Evolutionary conservation across 208 protist species (phyloP).

Genomic region (Lotmaria passim): DNA sequence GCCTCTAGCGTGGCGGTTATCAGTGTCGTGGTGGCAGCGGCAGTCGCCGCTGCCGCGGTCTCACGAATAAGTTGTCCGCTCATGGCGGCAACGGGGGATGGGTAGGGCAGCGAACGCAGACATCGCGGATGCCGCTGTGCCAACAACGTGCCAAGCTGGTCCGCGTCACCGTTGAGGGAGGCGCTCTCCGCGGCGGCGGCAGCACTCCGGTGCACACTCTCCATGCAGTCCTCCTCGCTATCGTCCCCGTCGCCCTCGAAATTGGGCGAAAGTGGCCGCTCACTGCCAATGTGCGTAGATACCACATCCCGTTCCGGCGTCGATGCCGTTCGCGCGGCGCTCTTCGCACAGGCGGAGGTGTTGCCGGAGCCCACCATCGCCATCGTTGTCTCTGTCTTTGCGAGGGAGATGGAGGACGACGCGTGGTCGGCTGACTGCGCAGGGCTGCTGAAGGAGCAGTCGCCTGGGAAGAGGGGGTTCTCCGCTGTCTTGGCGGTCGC

Average conservation of each 20-base stretch:
- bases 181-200: no score
- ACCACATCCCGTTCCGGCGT: no score
- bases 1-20: no score
- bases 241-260: neutral
- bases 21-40: no score
- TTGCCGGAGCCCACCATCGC: constrained; percentile 6
- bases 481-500: neutral
- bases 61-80: constrained; percentile 17
- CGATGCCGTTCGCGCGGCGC: neutral
- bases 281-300: no score
- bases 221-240: neutral
- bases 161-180: no score
- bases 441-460: no score
- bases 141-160: no score
- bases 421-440: constrained; percentile 13
- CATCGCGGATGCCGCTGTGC: constrained; percentile 14
- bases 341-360: constrained; percentile 5
- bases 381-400: constrained; percentile 14
- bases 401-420: constrained; percentile 5
- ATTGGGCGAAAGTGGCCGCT: neutral
- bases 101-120: constrained; percentile 23
- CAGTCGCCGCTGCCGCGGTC: neutral
- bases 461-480: no score
- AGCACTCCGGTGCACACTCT: neutral
- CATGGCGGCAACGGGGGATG: constrained; percentile 13